Evolutionary conservation across 78 protist genomes (phyloP).

Genomic region (Dictyostelium intermedium): DNA sequence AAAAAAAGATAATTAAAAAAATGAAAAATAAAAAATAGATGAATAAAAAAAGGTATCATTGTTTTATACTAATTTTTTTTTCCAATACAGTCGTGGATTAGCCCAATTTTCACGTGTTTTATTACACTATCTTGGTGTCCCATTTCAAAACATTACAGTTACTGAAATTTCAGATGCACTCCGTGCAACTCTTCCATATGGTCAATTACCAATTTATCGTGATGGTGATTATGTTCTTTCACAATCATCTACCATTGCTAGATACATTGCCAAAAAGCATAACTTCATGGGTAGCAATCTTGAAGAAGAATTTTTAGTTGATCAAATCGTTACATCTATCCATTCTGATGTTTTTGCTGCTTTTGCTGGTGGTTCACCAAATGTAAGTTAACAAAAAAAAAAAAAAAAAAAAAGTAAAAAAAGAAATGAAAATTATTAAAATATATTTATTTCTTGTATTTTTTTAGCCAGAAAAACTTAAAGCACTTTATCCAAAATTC

Average conservation of each 20-base stretch:
- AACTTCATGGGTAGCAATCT: background rate
- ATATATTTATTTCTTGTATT: too few species aligned
- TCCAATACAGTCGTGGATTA: background rate
- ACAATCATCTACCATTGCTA: constrained; percentile 7
- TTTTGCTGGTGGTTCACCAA: background rate
- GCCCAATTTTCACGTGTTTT: constrained; percentile 22
- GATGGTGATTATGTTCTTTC: constrained; percentile 27
- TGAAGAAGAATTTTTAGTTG: background rate
- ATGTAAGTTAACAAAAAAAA: background rate
- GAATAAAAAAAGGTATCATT: too few species aligned
- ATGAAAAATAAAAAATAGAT: background rate
- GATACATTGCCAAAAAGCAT: constrained; percentile 14
- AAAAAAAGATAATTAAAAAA: background rate
- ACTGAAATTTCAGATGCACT: background rate
- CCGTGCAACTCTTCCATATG: background rate
- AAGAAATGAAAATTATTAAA: too few species aligned
- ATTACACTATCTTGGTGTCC: background rate
- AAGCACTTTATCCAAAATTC: background rate
- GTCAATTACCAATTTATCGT: constrained; percentile 28
- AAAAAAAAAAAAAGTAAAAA: background rate
- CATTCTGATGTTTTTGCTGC: background rate
- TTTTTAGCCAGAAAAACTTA: background rate
- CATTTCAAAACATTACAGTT: constrained; percentile 6
- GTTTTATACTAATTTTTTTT: too few species aligned
- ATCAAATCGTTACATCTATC: background rate